These are phyloP conservation scores for Monosporascus sp. DNA, from an alignment of 2,329 filamentous ascomycete species.

Conservation along the genomic window DNA sequence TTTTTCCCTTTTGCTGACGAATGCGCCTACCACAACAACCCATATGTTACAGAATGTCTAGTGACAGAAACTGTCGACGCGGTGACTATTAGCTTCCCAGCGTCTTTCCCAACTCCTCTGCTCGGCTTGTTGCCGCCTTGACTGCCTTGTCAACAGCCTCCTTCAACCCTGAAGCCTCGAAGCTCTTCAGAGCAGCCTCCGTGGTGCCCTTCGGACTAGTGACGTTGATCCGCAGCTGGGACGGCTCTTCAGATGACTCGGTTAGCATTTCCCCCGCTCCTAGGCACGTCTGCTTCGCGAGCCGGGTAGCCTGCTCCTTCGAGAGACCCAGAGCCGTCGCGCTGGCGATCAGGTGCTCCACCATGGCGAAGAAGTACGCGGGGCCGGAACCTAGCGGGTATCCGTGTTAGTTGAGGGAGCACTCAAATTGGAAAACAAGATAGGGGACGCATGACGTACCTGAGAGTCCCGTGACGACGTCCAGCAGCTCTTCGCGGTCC, in stretches of 20 bases:
- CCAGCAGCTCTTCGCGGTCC: slow-evolving; percentile 42
- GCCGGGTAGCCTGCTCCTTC: slow-evolving; percentile 41
- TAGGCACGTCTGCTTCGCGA: slow-evolving; percentile 45
- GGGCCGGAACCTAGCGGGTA: slow-evolving; percentile 38
- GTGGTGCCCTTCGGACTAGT: slow-evolving; percentile 50
- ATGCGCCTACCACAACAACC: no score
- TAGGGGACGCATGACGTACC: slow-evolving; percentile 27
- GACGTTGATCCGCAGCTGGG: slow-evolving; percentile 45
- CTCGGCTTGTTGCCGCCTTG: slow-evolving; percentile 37
- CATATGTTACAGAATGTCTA: neutral
- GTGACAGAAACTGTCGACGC: neutral
- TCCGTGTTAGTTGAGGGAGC: no score
- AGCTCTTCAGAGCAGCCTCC: slow-evolving; percentile 42
- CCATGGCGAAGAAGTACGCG: slow-evolving; percentile 49
- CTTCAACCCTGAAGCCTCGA: slow-evolving; percentile 38
- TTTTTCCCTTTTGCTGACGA: no score
- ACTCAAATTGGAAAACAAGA: neutral
- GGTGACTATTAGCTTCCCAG: slow-evolving; percentile 15
- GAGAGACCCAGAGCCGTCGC: slow-evolving; percentile 39
- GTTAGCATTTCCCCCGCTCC: slow-evolving; percentile 48
- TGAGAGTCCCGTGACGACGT: slow-evolving; percentile 45
- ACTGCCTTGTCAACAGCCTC: slow-evolving; percentile 40
- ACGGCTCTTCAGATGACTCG: slow-evolving; percentile 38
- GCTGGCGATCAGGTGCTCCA: slow-evolving; percentile 43
- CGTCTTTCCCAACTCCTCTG: slow-evolving; percentile 38